phyloP scores from a whole-genome alignment of 495 filamentous ascomycete genomes.

The Neurospora cerealis region DNA sequence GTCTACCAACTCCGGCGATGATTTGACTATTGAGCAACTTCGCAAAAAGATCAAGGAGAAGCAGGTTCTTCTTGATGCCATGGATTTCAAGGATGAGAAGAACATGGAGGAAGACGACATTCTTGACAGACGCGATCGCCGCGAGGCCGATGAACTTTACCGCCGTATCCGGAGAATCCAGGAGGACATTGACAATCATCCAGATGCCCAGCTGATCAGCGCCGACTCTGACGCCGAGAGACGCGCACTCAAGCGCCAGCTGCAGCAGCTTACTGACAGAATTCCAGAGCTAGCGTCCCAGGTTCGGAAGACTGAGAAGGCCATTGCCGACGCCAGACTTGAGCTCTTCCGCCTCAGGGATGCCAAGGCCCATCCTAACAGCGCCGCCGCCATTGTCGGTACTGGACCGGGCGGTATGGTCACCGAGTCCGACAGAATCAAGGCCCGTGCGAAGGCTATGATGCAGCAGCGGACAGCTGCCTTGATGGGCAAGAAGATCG shows the following conservation, averaged over 20 bases:
- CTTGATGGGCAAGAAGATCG: conserved; percentile 70
- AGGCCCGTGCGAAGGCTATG: conserved; percentile 90
- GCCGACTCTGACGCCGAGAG: conserved; percentile 81
- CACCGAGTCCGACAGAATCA: conserved; percentile 89
- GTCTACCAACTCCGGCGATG: conserved; percentile 62
- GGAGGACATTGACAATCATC: conserved; percentile 91
- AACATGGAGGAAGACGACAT: conserved; percentile 83
- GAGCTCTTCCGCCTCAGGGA: conserved; percentile 90
- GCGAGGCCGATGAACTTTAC: conserved; percentile 91
- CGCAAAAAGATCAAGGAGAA: conserved; percentile 92
- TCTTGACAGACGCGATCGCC: conserved; percentile 79
- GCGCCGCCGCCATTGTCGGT: conserved; percentile 75
- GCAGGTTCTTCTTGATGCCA: conserved; percentile 90
- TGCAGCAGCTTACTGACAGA: conserved; percentile 80
- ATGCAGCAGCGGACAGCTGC: conserved; percentile 97
- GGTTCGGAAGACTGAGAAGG: conserved; percentile 81
- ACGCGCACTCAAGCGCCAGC: conserved; percentile 71
- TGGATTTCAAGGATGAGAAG: conserved; percentile 93
- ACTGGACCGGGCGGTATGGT: conserved; percentile 87
- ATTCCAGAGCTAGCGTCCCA: conserved; percentile 88
- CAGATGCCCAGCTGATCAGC: conserved; percentile 60
- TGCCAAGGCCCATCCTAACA: conserved; percentile 81
- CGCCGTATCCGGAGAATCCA: conserved; percentile 86
- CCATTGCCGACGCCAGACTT: conserved; percentile 85
- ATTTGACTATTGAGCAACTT: conserved; percentile 76